Conservation (phyloP, 306 rosid species). For the Cyamopsis tetragonoloba region DNA sequence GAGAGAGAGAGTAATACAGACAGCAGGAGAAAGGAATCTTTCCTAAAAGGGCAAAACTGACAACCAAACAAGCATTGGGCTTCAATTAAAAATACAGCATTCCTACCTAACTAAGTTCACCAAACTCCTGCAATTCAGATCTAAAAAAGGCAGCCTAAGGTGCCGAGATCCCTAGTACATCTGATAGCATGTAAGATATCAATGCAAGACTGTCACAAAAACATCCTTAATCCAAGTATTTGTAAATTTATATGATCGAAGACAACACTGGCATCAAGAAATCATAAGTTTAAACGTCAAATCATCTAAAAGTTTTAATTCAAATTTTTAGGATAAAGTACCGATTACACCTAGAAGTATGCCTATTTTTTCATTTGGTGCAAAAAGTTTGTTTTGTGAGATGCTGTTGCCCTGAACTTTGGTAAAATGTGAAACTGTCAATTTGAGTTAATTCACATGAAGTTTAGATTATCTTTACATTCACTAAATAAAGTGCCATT, state of each 20-base stretch:
- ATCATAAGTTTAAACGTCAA: neutral
- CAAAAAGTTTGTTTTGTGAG: neutral
- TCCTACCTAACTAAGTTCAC: neutral
- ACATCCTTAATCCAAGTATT: neutral
- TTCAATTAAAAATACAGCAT: neutral
- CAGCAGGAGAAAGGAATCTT: neutral
- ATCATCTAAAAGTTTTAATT: neutral
- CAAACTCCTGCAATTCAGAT: neutral
- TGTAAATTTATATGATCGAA: neutral
- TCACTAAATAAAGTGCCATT: neutral
- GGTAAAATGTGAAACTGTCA: neutral
- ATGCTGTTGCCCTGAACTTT: neutral
- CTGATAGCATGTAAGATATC: neutral
- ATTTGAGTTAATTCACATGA: neutral
- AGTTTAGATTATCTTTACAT: neutral
- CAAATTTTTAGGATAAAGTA: neutral
- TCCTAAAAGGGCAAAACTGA: neutral
- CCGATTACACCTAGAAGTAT: neutral
- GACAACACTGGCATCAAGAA: neutral
- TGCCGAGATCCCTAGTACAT: neutral
- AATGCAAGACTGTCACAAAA: neutral
- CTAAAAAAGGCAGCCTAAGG: constrained; percentile 8
- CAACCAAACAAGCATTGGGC: neutral
- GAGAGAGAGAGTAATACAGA: neutral
- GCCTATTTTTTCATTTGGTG: neutral